Evolutionary conservation across 2,329 filamentous ascomycete species (phyloP), one percentile per base, ranked within the genome.

Genomic region (Orbilia blumenaviensis): DNA sequence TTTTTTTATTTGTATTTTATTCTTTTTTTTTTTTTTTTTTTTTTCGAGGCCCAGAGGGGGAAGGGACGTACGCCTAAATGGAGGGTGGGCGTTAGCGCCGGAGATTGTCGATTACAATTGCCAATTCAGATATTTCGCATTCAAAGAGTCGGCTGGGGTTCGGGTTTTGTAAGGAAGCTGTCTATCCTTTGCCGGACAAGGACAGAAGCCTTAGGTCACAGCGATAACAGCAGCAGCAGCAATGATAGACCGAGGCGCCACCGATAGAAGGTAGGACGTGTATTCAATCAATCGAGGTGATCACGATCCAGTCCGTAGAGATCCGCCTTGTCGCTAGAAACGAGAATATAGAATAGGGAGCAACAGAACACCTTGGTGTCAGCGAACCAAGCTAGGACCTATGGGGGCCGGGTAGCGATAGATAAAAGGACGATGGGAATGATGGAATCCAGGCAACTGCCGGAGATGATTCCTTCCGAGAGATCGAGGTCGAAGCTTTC

Each of bases 81-180:
- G 52, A 64, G 18, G 64, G 62, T 63, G 46, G 56, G 58, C 54
- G 64, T 75, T 60, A 32, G 71, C 71, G 71, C 71, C 71, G 48
- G 64, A 66, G 64, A 21, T 76, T 50, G 46, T 69, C 64, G 72
- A 64, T 60, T 58, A 29, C 50, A 54, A 68, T 41, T 54, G 54
- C 58, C 72, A 61, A 48, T 62, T 76, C 60, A 69, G 56, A 66
- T 36, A 27, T 64, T 50, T 68, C 38, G 56, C 72, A 76, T 76
- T 56, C 72, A 52, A 74, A 54, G 64, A 34, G 38, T 56, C 18
- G 48, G 38, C 38, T 32, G 41, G 44, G 16, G 46, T 38, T 54
- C 54, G 12, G 36, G 34, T 41, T 36, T 60, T 36, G 27, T 34
- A n/a, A 16, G 16, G 29, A 44, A 21, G 44, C 5, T 50, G 38